A percentile compares a stretch with the other conserved stretches of the same genome.
These are phyloP conservation scores for Phytophthora vignae DNA, from an alignment of 352 stramenopile genomes.

Conservation along the genomic window DNA sequence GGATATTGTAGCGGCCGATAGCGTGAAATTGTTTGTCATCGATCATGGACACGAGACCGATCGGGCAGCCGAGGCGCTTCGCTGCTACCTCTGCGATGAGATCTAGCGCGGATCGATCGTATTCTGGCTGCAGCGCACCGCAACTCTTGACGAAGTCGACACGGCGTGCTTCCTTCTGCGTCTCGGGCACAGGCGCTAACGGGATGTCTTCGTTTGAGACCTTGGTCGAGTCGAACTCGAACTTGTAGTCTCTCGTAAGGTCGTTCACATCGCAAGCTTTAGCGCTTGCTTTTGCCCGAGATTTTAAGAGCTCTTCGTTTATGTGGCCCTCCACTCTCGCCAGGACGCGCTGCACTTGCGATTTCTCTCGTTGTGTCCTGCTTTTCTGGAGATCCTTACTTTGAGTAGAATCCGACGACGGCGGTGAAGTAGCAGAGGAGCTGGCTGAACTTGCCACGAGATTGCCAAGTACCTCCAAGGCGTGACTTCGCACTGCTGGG, in stretches of 20 bases:
- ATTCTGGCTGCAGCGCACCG: slow-evolving; percentile 47
- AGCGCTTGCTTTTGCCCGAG: slow-evolving; percentile 1
- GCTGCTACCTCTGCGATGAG: slow-evolving; percentile 65
- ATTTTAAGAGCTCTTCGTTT: slow-evolving; percentile 38
- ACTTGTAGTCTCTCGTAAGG: slow-evolving; percentile 58
- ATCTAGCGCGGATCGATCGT: slow-evolving; percentile 61
- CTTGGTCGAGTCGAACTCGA: slow-evolving; percentile 45
- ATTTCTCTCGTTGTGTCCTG: slow-evolving; percentile 19
- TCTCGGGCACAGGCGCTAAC: slow-evolving; percentile 48
- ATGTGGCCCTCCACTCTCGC: slow-evolving; percentile 53
- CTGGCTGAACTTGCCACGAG: slow-evolving; percentile 40
- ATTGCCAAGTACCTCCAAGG: slow-evolving; percentile 52
- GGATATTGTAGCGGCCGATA: slow-evolving; percentile 55
- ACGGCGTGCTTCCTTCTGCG: slow-evolving; percentile 51
- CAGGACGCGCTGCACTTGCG: slow-evolving; percentile 43
- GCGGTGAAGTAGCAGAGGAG: slow-evolving; percentile 14
- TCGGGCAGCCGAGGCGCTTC: slow-evolving; percentile 58
- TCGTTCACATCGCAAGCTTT: slow-evolving; percentile 42
- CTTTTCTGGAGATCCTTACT: slow-evolving; percentile 18
- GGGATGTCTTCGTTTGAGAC: slow-evolving; percentile 52
- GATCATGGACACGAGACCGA: slow-evolving; percentile 69
- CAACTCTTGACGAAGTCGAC: slow-evolving; percentile 55
- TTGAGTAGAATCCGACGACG: slow-evolving; percentile 1
- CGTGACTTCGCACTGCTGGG: slow-evolving; percentile 41
- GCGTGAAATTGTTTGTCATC: slow-evolving; percentile 61